Evolutionary conservation across 495 filamentous ascomycete species (phyloP), one percentile per base, ranked within the genome.

Genomic region (Hyaloscypha finlandica): DNA sequence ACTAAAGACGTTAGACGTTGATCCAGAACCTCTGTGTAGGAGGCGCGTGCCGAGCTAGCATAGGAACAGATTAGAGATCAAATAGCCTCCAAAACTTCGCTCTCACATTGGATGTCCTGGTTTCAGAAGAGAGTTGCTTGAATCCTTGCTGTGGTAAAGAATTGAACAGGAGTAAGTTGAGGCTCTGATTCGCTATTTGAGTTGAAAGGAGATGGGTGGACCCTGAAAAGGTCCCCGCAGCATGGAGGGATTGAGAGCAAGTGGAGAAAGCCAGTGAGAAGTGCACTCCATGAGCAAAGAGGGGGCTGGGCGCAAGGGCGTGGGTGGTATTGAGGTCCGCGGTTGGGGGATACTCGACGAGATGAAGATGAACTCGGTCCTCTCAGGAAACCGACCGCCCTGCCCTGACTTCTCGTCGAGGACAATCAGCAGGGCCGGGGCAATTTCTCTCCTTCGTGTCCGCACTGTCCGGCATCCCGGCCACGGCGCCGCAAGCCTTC

Each of bases 1-100:
- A 22, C 56, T 59, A 59, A 59, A 8, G 32, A 37, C n/a, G 14
- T 59, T 59, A 37, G 56, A 37, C 25, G 56, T 56, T 56, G 32
- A 22, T 59, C 56, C 31, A 37, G 56, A 59, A 59, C 32, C 56
- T 59, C 56, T 20, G 32, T 6, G 42, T 16, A 48, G 42, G 14
- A 48, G 3, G 16, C 8, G 42, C 42, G 42, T 19, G 42, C 42
- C 35, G 16, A 19, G 16, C 42, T 48, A 48, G 42, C 16, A 48
- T 19, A 48, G 9, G 16, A 48, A 48, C 12, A 48, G 42, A 48
- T 48, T 48, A 48, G 16, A 16, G 16, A 48, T 48, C 16, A 48
- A 19, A 19, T 19, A 48, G 42, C 11, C 42, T 48, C 35, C 35
- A 37, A 37, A 37, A 37, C 35, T 37, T 37, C 12, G 35, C 12